A percentile compares a stretch with the other conserved stretches of the same genome.
These are phyloP conservation scores for Mucor ambiguus DNA, from an alignment of 371 early-diverging fungal genomes.

Conservation along the genomic window DNA sequence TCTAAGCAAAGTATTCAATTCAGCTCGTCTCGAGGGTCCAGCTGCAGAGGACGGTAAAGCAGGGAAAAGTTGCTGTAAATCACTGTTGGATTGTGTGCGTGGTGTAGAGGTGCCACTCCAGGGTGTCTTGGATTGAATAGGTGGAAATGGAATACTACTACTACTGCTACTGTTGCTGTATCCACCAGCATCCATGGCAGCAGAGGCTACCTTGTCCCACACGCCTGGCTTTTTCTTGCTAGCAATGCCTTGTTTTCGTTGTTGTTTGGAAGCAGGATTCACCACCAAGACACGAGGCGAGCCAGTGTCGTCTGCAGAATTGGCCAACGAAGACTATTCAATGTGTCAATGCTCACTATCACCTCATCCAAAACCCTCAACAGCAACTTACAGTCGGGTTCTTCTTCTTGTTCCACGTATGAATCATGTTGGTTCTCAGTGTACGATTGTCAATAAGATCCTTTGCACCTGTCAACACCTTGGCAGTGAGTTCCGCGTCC, in stretches of 20 bases:
- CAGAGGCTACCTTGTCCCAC: constrained; percentile 26
- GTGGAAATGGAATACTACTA: constrained; percentile 33
- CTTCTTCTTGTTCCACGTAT: constrained; percentile 73
- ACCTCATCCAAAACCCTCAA: neutral
- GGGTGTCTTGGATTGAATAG: constrained; percentile 54
- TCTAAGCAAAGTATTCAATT: constrained; percentile 10
- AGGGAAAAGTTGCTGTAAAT: constrained; percentile 22
- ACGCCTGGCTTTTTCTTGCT: constrained; percentile 20
- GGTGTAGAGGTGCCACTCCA: constrained; percentile 28
- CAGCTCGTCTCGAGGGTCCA: constrained; percentile 15
- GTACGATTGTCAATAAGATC: constrained; percentile 53
- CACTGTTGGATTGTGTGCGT: constrained; percentile 5
- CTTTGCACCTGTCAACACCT: constrained; percentile 55
- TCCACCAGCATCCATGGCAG: constrained; percentile 24
- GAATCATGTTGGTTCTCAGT: constrained; percentile 65
- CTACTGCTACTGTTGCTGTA: constrained; percentile 31
- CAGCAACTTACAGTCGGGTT: constrained; percentile 42
- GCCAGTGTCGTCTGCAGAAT: neutral
- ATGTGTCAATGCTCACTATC: neutral
- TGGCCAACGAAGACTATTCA: neutral
- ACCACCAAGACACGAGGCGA: constrained; percentile 20
- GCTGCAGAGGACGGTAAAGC: constrained; percentile 18
- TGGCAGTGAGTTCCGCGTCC: constrained; percentile 49
- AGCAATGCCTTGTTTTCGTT: neutral
- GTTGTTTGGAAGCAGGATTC: constrained; percentile 7